phyloP scores from a whole-genome alignment of 768 basidiomycete genomes.

The Suillus subaureus region DNA sequence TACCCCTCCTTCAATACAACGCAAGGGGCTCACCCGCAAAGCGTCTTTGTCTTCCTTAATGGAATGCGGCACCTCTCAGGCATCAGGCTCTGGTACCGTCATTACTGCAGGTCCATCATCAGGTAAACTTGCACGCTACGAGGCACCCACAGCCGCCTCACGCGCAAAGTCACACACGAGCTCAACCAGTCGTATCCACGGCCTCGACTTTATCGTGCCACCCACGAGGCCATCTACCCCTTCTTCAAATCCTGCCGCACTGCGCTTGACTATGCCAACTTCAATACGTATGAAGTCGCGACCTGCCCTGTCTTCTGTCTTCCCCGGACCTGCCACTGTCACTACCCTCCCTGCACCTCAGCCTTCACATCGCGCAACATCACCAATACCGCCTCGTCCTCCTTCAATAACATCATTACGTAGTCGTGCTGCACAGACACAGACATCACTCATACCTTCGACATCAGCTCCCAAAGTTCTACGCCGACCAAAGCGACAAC shows the following conservation, averaged over 20 bases:
- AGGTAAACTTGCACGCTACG: constrained; percentile 57
- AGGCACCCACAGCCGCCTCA: constrained; percentile 80
- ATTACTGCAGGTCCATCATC: constrained; percentile 35
- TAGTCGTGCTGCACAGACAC: constrained; percentile 31
- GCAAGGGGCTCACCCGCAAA: constrained; percentile 65
- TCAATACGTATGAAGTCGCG: constrained; percentile 74
- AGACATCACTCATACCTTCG: constrained; percentile 39
- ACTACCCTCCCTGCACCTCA: constrained; percentile 33
- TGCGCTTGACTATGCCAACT: constrained; percentile 88
- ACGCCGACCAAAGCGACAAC: constrained; percentile 74
- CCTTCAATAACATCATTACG: constrained; percentile 56
- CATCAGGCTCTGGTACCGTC: constrained; percentile 52
- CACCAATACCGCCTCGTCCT: constrained; percentile 62
- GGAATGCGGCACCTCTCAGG: constrained; percentile 59
- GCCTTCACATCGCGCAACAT: constrained; percentile 49
- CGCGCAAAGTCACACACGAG: constrained; percentile 71
- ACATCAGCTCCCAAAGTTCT: constrained; percentile 64
- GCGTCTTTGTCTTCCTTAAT: constrained; percentile 78
- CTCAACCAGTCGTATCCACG: constrained; percentile 63
- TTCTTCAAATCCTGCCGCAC: constrained; percentile 72
- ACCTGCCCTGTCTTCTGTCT: constrained; percentile 76
- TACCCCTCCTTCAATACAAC: constrained; percentile 63
- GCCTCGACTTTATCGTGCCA: constrained; percentile 66
- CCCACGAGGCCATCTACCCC: constrained; percentile 80
- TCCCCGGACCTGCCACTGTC: constrained; percentile 48